Evolutionary conservation across 345 rosid genomes (phyloP).

Genomic region (Acer negundo): DNA sequence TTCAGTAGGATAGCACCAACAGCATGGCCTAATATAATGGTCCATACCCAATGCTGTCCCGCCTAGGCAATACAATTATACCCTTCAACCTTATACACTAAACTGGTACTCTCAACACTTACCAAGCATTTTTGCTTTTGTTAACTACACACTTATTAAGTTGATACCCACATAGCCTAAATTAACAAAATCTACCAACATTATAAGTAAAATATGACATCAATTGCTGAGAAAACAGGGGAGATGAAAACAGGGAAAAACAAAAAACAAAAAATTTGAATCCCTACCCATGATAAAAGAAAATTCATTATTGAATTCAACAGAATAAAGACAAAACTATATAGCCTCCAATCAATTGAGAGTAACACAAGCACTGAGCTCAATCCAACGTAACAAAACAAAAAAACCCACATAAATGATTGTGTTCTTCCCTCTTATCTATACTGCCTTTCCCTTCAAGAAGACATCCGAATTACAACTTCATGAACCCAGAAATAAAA

Average conservation of each 20-base stretch:
- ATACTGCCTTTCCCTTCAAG: background rate
- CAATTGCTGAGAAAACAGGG: background rate
- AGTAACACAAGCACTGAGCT: background rate
- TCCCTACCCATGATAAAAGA: background rate
- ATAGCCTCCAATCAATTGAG: background rate
- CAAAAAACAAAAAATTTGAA: too few relatives aligned
- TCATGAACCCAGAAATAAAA: background rate
- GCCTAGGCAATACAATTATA: background rate
- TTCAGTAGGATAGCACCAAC: background rate
- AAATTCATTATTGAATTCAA: background rate
- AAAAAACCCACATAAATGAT: background rate
- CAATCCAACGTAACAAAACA: background rate
- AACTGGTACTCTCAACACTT: background rate
- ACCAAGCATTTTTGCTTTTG: background rate
- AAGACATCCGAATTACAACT: background rate
- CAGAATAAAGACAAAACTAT: background rate
- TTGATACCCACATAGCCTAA: background rate
- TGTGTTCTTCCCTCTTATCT: background rate
- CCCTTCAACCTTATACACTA: background rate
- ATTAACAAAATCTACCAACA: background rate
- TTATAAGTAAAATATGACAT: background rate
- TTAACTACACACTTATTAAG: background rate
- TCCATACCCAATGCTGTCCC: background rate
- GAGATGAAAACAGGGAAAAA: too few relatives aligned
- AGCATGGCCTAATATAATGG: background rate